These are phyloP conservation scores for Geosmithia morbida DNA, from an alignment of 2,329 filamentous ascomycete species.

Conservation along the genomic window DNA sequence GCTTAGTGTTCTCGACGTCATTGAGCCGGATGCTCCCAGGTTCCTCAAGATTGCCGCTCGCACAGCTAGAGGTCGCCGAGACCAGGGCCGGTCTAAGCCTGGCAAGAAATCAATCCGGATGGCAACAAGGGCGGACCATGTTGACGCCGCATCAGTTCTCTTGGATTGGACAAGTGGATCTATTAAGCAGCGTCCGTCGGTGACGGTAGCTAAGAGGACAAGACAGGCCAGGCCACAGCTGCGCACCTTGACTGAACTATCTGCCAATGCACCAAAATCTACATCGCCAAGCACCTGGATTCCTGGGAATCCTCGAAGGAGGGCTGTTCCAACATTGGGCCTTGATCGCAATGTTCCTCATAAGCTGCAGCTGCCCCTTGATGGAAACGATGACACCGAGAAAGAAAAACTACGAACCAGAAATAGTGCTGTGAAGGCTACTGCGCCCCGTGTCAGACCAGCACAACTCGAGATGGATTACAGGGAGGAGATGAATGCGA, in stretches of 20 bases:
- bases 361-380: background rate
- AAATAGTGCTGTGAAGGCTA: background rate
- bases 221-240: conserved; percentile 3
- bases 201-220: conserved; percentile 11
- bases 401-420: background rate
- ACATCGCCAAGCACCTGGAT: background rate
- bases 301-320: background rate
- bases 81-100: conserved; percentile 40
- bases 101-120: conserved; percentile 41
- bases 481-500: conserved; percentile 14
- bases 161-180: conserved; percentile 39
- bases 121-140: conserved; percentile 44
- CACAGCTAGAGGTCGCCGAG: conserved; percentile 29
- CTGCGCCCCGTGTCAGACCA: background rate
- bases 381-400: background rate
- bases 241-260: conserved; percentile 8
- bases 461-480: conserved; percentile 41
- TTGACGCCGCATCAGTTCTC: conserved; percentile 39
- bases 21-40: conserved; percentile 33
- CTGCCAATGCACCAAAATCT: conserved; percentile 6
- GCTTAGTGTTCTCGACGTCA: conserved; percentile 47
- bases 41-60: conserved; percentile 50
- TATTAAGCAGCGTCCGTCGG: conserved; percentile 26
- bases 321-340: background rate
- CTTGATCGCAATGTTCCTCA: background rate